Evolutionary conservation across 2,329 filamentous ascomycete species (phyloP).

Genomic region (Alternaria sp.): DNA sequence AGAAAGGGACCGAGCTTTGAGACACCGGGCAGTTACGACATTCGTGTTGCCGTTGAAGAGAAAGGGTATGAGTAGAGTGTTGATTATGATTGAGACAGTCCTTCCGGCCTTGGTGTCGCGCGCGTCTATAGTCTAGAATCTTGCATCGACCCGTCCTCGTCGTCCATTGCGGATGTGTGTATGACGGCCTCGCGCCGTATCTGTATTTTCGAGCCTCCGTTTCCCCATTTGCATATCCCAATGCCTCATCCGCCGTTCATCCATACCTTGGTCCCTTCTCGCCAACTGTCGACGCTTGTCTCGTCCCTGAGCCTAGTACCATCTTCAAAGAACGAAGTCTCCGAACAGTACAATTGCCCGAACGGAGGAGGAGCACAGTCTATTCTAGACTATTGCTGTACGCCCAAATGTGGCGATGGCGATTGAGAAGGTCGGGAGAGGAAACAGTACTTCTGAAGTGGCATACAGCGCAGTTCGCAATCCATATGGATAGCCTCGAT

Average conservation of each 20-base stretch:
- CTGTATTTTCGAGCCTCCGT: not conserved
- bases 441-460: not conserved
- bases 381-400: not conserved
- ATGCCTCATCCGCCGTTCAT: not conserved
- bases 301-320: not conserved
- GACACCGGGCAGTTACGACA: not conserved
- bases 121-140: not conserved
- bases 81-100: not conserved
- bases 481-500: not conserved
- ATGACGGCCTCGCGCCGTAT: not conserved
- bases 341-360: not conserved
- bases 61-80: not conserved
- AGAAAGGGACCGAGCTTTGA: not conserved
- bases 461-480: not conserved
- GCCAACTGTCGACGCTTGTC: not conserved
- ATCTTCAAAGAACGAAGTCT: not conserved
- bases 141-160: not conserved
- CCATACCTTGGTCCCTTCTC: not conserved
- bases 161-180: not conserved
- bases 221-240: not conserved
- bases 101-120: not conserved
- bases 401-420: not conserved
- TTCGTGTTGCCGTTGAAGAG: not conserved
- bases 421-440: not conserved
- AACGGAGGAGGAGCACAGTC: not conserved